Evolutionary conservation across 805 yeast genomes (phyloP).

Genomic region (Torulaspora delbrueckii): DNA sequence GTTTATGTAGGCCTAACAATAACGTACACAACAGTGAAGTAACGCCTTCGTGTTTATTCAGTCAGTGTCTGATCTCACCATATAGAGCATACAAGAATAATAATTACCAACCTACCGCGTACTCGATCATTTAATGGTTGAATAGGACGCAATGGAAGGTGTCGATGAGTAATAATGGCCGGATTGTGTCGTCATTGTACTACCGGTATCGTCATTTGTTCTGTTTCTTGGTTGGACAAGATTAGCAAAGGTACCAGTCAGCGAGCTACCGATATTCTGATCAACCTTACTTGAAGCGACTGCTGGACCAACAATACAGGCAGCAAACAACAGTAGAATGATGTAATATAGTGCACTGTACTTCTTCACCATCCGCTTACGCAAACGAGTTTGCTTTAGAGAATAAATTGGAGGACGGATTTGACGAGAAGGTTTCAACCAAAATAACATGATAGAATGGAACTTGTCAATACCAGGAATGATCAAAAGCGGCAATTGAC

Average conservation of each 20-base stretch:
- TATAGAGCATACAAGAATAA: neutral
- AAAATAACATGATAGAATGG: conserved; percentile 97
- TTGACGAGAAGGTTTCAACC: conserved; percentile 96
- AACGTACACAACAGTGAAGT: neutral
- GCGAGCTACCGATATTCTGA: conserved; percentile 27
- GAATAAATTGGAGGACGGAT: conserved; percentile 93
- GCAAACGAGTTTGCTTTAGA: conserved; percentile 88
- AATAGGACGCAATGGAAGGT: conserved; percentile 49
- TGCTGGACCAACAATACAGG: conserved; percentile 86
- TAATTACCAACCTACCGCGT: neutral
- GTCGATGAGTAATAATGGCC: conserved; percentile 45
- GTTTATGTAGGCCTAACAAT: neutral
- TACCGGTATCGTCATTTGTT: conserved; percentile 79
- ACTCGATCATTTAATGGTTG: conserved; percentile 40
- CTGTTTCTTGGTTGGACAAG: conserved; percentile 85
- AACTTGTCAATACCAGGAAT: conserved; percentile 91
- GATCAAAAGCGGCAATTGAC: conserved; percentile 80
- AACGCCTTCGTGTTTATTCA: conserved; percentile 3
- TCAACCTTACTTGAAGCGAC: conserved; percentile 60
- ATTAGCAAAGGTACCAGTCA: conserved; percentile 51
- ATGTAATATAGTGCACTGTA: conserved; percentile 77
- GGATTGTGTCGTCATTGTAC: conserved; percentile 32
- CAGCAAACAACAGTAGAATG: conserved; percentile 64
- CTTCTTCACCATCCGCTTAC: conserved; percentile 96
- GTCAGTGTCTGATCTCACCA: neutral